Conservation (phyloP, 1,284 basidiomycete species). For the Microbotryomycetes sp. region DNA sequence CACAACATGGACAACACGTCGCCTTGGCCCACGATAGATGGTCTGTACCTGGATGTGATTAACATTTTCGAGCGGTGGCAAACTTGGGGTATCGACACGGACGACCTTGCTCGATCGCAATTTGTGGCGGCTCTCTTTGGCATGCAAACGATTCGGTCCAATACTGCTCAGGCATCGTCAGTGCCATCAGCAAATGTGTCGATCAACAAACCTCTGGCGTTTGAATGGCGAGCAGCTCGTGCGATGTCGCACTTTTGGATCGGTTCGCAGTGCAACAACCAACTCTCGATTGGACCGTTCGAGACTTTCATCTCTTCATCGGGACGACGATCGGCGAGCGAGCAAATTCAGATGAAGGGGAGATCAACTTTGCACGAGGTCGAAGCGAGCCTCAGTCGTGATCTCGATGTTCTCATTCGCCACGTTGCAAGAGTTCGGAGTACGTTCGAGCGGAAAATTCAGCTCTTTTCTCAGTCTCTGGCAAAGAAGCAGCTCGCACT, state of each 20-base stretch:
- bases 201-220: neutral
- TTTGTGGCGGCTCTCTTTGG: slow-evolving; percentile 16
- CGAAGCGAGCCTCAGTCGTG: slow-evolving; percentile 15
- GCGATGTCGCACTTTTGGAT: slow-evolving; percentile 15
- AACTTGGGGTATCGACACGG: slow-evolving; percentile 29
- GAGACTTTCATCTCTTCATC: slow-evolving; percentile 11
- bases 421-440: slow-evolving; percentile 24
- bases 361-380: slow-evolving; percentile 6
- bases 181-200: neutral
- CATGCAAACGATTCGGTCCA: neutral
- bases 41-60: neutral
- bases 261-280: slow-evolving; percentile 9
- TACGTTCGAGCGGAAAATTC: slow-evolving; percentile 24
- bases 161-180: neutral
- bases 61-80: slow-evolving; percentile 19
- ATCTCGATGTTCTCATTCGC: slow-evolving; percentile 23
- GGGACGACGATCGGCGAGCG: neutral
- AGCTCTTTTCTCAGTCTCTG: slow-evolving; percentile 7
- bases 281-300: slow-evolving; percentile 10
- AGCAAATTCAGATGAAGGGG: slow-evolving; percentile 1
- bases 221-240: slow-evolving; percentile 8
- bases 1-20: neutral
- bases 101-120: slow-evolving; percentile 13
- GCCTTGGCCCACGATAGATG: neutral
- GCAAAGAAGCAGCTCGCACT: slow-evolving; percentile 5